These are phyloP conservation scores for Coprinellus aureogranulatus DNA, from an alignment of 768 basidiomycete species.

Conservation along the genomic window DNA sequence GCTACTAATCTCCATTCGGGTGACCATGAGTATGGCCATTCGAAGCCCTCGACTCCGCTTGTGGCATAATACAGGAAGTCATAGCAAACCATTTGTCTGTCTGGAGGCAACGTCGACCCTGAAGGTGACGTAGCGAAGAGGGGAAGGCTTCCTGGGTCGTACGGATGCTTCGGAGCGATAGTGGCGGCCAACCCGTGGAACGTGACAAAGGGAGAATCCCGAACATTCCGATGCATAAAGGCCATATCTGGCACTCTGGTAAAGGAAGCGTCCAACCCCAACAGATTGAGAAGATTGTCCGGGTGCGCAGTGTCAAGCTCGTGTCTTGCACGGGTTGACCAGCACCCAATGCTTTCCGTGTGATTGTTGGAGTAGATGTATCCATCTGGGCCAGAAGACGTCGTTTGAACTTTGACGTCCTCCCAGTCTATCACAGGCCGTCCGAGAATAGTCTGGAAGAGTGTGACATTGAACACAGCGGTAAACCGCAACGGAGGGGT, in stretches of 20 bases:
- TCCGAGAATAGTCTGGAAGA: conserved; percentile 33
- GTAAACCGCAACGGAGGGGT: conserved; percentile 39
- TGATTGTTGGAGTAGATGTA: conserved; percentile 14
- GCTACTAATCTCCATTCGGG: conserved; percentile 44
- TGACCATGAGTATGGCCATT: conserved; percentile 36
- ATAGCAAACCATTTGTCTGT: conserved; percentile 31
- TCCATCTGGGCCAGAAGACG: conserved; percentile 9
- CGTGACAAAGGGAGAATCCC: conserved; percentile 21
- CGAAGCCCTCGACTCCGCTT: conserved; percentile 25
- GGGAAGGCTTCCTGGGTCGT: conserved; percentile 18
- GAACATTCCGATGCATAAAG: conserved; percentile 19
- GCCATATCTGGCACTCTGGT: conserved; percentile 28
- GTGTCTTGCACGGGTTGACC: conserved; percentile 27
- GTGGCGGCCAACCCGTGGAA: conserved; percentile 29
- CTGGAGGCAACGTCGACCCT: conserved; percentile 25
- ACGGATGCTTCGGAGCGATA: conserved; percentile 24
- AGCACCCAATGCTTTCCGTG: conserved; percentile 29
- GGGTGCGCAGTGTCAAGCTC: conserved; percentile 23
- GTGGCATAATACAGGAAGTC: conserved; percentile 33
- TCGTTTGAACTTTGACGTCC: conserved; percentile 38
- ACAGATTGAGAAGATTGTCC: conserved; percentile 25
- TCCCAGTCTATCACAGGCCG: conserved; percentile 48
- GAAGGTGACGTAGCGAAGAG: conserved; percentile 22
- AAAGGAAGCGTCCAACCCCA: conserved; percentile 36
- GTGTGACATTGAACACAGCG: conserved; percentile 43